These are phyloP conservation scores for Cucurbita pepo DNA, from an alignment of 306 rosid genomes.

Conservation along the genomic window DNA sequence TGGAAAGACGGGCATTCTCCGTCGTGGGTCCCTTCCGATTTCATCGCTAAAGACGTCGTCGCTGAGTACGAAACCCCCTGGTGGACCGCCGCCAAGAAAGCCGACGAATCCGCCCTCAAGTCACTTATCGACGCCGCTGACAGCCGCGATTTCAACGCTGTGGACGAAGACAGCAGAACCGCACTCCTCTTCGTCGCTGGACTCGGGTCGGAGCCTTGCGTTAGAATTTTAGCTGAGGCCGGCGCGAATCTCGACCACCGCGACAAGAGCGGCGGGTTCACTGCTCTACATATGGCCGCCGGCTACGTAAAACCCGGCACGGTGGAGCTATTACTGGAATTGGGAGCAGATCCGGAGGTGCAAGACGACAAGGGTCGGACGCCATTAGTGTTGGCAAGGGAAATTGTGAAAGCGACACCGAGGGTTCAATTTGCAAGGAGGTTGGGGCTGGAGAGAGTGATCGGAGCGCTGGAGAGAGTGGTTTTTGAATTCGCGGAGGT, in stretches of 20 bases:
- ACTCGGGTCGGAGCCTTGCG: constrained; percentile 60
- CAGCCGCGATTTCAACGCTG: constrained; percentile 54
- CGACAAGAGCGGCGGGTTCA: constrained; percentile 39
- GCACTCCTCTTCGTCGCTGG: constrained; percentile 62
- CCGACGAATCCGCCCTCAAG: constrained; percentile 31
- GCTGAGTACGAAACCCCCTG: constrained; percentile 73
- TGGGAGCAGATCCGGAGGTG: constrained; percentile 56
- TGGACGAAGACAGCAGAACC: constrained; percentile 56
- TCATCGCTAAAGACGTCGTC: constrained; percentile 61
- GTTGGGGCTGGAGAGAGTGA: constrained; percentile 40
- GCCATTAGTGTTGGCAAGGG: constrained; percentile 48
- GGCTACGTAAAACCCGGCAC: constrained; percentile 55
- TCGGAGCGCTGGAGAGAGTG: constrained; percentile 36
- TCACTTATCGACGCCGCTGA: constrained; percentile 25
- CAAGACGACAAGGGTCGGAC: constrained; percentile 43
- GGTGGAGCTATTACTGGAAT: constrained; percentile 30
- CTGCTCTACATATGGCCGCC: constrained; percentile 79
- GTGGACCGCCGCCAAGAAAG: constrained; percentile 86
- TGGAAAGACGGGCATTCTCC: constrained; percentile 84
- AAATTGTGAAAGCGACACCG: constrained; percentile 43
- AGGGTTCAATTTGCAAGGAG: constrained; percentile 52
- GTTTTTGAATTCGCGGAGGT: constrained; percentile 70
- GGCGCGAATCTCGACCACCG: constrained; percentile 45
- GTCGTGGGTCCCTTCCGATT: constrained; percentile 63
- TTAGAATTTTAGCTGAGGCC: constrained; percentile 34